Base-by-base conservation (phyloP, 2,329 filamentous ascomycete species). In the Aspergillus bombycis region DNA sequence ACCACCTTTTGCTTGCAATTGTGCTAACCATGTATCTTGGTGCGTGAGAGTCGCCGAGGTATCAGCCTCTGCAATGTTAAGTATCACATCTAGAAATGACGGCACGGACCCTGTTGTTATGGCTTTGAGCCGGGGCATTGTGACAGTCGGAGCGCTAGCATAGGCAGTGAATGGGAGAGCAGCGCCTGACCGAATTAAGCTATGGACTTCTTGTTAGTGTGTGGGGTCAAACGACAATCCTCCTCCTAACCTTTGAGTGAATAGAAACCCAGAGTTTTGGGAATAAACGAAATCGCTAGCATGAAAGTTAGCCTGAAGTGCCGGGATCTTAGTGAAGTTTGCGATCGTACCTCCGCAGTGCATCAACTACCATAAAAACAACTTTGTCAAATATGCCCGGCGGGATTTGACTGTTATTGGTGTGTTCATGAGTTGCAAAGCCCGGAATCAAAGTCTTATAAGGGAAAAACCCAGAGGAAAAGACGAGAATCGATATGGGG, bases 31-130 rank as follows among this genome's bases (percentile, higher is more conserved):
- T 36, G 93, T 97, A 76, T 99, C 95, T 79, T 98, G 95, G 32
- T 86, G 86, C 16, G 92, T 89, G 28, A 99, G 86, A 3, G 91
- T 94, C 0, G 95, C 97, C 16, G 91, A 91, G 3, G 92, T 94
- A 75, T 99, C 95, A 21, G 89, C 93, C 79, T 99, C 95, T 68
- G 96, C 92, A 75, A 99, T 92, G 75, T 98, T 99, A 63, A 99
- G 85, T 65, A 99, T 96, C 19, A 97, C 91, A 77, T 99, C 95
- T 64, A 98, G 87, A 77, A 99, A 99, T 2, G 94, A 98, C 3
- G 95, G 95, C n/a, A 97, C 95, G 1, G 94, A 97, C 65, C 95
- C 95, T 1, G 95, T 98, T 0, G 95, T 99, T 67, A 99, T 93
- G 56, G 95, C 93, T 81, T 99, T 99, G 72, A 99, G 89, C 66